Evolutionary conservation across 352 stramenopile genomes (phyloP), one percentile per base, ranked within the genome.

Genomic region (Phytopythium helicoides): DNA sequence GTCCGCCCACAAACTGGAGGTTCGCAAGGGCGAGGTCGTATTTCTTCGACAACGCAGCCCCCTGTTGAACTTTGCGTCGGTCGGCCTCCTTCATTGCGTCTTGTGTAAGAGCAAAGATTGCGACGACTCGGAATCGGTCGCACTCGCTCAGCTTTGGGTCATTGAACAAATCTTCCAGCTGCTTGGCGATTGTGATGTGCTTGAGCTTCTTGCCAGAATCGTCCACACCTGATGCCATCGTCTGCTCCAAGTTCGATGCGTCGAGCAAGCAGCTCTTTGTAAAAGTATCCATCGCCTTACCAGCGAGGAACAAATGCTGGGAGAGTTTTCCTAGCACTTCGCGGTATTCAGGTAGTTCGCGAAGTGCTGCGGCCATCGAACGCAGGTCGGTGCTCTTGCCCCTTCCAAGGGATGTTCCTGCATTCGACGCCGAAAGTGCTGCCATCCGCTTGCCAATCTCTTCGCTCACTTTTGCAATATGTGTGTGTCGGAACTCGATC

Each of bases 401-500:
- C 40, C 89, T 89, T 0, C 76, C 76, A 6, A 97, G 53, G 0
- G 84, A 87, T 12, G 75, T 75, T 12, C 88, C 92, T 0, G 89
- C 84, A 47, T 82, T 96, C 0, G 89, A 97, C 28, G 69, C 56
- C 0, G 81, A 90, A 16, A 94, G 63, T 15, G 81, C 70, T 0
- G 71, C 61, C 79, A 94, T 92, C 10, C 80, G 77, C 47, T 84
- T 81, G 9, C 81, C 73, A 25, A 94, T 94, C 50, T 91, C 78
- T 33, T 83, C 76, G 33, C 80, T 92, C 45, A 94, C 84, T 58
- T 89, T 81, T 3, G 93, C 95, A 62, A 99, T 98, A 58, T 99
- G 96, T 36, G 96, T 94, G 66, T 98, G 94, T 36, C 94, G 81
- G 47, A 98, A 89, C 65, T 99, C 95, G 4, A 97, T 85, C 89